Percentiles rank a stretch among this genome's conserved stretches.
phyloP scores from a whole-genome alignment of 306 rosid species.

The Lagenaria siceraria region DNA sequence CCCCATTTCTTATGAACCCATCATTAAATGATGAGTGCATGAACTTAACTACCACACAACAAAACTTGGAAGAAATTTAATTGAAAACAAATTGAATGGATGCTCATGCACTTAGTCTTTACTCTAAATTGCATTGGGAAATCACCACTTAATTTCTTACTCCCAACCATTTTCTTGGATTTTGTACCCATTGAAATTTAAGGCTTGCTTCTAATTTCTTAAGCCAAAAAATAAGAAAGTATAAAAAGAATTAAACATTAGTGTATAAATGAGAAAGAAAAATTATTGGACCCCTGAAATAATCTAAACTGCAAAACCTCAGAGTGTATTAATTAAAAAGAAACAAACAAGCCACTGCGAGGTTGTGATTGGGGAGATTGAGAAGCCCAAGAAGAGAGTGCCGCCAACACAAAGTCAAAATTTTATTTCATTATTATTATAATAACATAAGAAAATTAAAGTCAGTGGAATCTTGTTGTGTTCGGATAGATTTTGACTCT shows the following conservation, averaged over 20 bases:
- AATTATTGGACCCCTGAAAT: not conserved
- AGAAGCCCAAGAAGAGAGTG: not conserved
- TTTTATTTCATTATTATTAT: not conserved
- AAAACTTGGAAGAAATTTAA: not conserved
- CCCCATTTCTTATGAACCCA: not conserved
- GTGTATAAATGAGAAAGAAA: not conserved
- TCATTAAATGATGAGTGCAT: conserved; percentile 4
- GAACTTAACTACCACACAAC: conserved; percentile 6
- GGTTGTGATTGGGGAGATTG: not conserved
- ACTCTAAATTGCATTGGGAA: not conserved
- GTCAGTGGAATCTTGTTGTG: not conserved
- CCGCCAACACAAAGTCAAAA: not conserved
- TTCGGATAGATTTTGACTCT: not conserved
- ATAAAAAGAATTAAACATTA: not conserved
- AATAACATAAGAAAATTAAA: not conserved
- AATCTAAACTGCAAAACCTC: not conserved
- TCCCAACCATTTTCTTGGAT: not conserved
- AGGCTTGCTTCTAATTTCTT: not conserved
- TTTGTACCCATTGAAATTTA: not conserved
- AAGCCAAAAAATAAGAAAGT: too few relatives aligned
- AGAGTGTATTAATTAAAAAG: too few relatives aligned
- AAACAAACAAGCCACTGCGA: too few relatives aligned
- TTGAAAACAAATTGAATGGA: not conserved
- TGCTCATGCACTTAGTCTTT: not conserved
- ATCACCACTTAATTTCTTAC: not conserved